Percentiles rank a stretch among this genome's conserved stretches.
These are phyloP conservation scores for Epichloe glyceriae DNA, from an alignment of 2,329 filamentous ascomycete species.

Conservation along the genomic window DNA sequence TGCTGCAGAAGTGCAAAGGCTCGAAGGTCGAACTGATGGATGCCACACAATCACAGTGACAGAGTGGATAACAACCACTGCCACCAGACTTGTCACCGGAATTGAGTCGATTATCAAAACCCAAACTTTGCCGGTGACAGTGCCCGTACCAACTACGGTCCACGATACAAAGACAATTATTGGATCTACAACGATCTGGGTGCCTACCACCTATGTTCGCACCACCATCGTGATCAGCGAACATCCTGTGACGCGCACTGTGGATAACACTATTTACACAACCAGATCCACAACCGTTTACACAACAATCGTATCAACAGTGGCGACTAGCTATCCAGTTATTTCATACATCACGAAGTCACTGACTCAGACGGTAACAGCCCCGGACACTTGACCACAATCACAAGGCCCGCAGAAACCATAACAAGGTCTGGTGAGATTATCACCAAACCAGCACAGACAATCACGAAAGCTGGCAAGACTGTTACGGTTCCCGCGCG, in stretches of 20 bases:
- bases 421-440: constrained; percentile 1
- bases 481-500: constrained; percentile 14
- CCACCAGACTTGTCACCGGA: constrained; percentile 7
- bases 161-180: constrained; percentile 4
- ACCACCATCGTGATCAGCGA: constrained; percentile 7
- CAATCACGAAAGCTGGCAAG: constrained; percentile 2
- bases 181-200: constrained; percentile 8
- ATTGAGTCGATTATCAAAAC: constrained; percentile 7
- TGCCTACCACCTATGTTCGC: constrained; percentile 7
- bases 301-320: constrained; percentile 7
- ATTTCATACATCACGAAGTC: constrained; percentile 6
- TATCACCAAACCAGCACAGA: constrained; percentile 7
- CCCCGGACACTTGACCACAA: constrained; percentile 5
- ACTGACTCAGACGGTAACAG: constrained; percentile 4
- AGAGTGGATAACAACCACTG: constrained; percentile 11
- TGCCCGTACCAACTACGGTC: constrained; percentile 6
- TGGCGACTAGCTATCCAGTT: constrained; percentile 9
- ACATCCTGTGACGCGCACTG: constrained; percentile 9
- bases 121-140: constrained; percentile 5
- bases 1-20: neutral
- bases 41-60: constrained; percentile 12
- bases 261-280: constrained; percentile 6
- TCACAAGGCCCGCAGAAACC: constrained; percentile 5
- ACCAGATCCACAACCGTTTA: constrained; percentile 7
- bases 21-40: neutral